Conservation (phyloP, 305 asterid species). For the Coffea humblotiana region DNA sequence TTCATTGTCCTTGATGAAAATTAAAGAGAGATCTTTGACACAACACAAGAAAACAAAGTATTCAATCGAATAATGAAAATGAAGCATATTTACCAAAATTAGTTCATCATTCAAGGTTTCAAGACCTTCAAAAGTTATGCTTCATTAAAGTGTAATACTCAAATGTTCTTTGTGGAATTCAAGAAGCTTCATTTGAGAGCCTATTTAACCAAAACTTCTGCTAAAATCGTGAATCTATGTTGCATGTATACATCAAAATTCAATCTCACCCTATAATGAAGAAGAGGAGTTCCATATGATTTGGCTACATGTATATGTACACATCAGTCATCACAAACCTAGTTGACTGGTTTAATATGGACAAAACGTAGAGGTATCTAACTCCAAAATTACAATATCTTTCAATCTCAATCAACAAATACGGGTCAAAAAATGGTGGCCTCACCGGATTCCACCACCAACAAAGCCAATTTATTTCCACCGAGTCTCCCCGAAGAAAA, state of each 20-base stretch:
- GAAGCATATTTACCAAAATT: background rate
- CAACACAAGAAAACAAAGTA: background rate
- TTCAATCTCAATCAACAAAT: background rate
- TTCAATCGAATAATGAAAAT: too few species aligned
- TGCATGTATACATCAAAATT: too few species aligned
- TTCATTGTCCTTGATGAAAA: background rate
- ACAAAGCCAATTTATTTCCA: background rate
- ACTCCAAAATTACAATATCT: background rate
- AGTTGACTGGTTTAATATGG: background rate
- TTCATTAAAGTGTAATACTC: too few species aligned
- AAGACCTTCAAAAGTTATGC: too few species aligned
- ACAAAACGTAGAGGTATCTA: constrained; percentile 1
- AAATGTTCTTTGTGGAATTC: too few species aligned
- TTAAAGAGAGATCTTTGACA: background rate
- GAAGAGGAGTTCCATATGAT: background rate
- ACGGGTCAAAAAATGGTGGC: background rate
- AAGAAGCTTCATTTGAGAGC: too few species aligned
- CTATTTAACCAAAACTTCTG: too few species aligned
- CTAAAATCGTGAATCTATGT: background rate
- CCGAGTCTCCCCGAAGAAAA: constrained; percentile 50
- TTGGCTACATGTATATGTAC: background rate
- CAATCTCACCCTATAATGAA: background rate
- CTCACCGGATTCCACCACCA: background rate
- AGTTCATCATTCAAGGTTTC: background rate
- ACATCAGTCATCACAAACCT: background rate